Conservation (phyloP, 2,329 filamentous ascomycete species). For the Talaromyces funiculosus region DNA sequence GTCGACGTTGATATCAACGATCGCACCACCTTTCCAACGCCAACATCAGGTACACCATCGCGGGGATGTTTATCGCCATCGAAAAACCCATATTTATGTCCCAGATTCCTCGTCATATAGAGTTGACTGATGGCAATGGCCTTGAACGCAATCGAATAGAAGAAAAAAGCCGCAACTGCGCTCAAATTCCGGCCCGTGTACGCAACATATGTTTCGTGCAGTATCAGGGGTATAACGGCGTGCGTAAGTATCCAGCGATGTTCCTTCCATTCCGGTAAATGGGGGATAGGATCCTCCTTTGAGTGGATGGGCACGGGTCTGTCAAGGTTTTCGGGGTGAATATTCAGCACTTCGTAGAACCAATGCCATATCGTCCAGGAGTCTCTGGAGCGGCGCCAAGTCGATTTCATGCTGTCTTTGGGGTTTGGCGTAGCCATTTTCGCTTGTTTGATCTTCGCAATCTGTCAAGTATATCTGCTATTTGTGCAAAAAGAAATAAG, state of each 20-base stretch:
- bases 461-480: no score
- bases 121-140: constrained; percentile 32
- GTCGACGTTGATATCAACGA: constrained; percentile 28
- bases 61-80: constrained; percentile 39
- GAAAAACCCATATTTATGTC: constrained; percentile 33
- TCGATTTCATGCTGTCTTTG: constrained; percentile 34
- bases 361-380: constrained; percentile 26
- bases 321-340: constrained; percentile 21
- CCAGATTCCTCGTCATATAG: constrained; percentile 29
- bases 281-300: constrained; percentile 37
- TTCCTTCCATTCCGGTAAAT: constrained; percentile 26
- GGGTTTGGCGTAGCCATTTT: constrained; percentile 13
- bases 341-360: constrained; percentile 23
- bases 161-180: constrained; percentile 25
- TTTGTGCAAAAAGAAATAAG: background rate
- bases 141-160: constrained; percentile 35
- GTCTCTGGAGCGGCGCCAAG: constrained; percentile 24
- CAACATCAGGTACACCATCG: constrained; percentile 36
- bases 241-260: constrained; percentile 35
- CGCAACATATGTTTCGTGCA: constrained; percentile 30
- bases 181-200: constrained; percentile 25
- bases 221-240: constrained; percentile 27
- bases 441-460: no score
- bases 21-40: constrained; percentile 25
- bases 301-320: constrained; percentile 28